Conservation (phyloP, 2,329 filamentous ascomycete species). For the Pestalotiopsis sp. region DNA sequence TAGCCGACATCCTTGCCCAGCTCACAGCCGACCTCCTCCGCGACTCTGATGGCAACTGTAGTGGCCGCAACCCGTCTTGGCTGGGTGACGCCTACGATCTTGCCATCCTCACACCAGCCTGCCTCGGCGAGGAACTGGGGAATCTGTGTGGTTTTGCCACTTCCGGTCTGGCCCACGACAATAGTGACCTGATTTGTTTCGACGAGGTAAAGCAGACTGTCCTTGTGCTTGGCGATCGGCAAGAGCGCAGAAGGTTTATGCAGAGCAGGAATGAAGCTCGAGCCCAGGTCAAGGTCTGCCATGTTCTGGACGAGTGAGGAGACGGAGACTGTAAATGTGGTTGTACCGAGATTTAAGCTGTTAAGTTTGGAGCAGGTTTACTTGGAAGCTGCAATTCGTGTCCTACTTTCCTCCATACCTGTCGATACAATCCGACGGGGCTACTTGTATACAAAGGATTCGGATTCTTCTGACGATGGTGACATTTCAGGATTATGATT, state of each 20-base stretch:
- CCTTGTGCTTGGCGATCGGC: slow-evolving; percentile 82
- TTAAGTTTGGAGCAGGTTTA: neutral
- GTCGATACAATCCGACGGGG: too few relatives aligned
- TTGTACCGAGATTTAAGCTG: neutral
- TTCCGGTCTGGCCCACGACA: slow-evolving; percentile 91
- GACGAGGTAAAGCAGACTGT: slow-evolving; percentile 81
- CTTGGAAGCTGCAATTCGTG: neutral
- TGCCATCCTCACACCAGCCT: slow-evolving; percentile 86
- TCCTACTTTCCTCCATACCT: neutral
- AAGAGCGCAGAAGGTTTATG: slow-evolving; percentile 84
- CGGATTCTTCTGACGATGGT: neutral
- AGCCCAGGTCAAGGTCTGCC: slow-evolving; percentile 59
- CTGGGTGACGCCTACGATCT: slow-evolving; percentile 88
- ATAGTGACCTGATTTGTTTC: slow-evolving; percentile 86
- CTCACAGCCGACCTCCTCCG: slow-evolving; percentile 84
- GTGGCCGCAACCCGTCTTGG: slow-evolving; percentile 89
- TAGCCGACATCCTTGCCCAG: slow-evolving; percentile 92
- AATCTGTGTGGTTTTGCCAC: slow-evolving; percentile 93
- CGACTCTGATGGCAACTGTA: slow-evolving; percentile 84
- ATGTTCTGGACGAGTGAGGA: slow-evolving; percentile 35
- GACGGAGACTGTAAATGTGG: neutral
- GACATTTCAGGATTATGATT: neutral
- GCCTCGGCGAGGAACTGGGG: slow-evolving; percentile 87
- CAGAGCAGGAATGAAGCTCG: slow-evolving; percentile 74
- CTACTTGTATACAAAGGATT: too few relatives aligned